A percentile compares a stretch with the other conserved stretches of the same genome.
Conservation (phyloP, 1,284 basidiomycete species). For the Phylloboletellus chloephorus region DNA sequence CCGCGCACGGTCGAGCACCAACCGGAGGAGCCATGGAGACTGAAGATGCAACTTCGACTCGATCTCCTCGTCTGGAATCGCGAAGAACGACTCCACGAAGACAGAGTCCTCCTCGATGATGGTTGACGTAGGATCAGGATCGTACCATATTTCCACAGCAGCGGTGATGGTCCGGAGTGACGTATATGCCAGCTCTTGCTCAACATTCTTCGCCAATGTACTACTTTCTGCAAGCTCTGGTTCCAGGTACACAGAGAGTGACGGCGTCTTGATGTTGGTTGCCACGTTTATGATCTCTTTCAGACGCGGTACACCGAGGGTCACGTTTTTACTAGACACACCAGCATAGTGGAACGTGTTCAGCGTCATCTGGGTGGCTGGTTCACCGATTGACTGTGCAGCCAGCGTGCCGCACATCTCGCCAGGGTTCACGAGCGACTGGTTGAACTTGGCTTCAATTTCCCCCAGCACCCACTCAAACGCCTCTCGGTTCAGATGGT, state of each 20-base stretch:
- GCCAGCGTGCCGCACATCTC: conserved; percentile 99
- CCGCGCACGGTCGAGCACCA: conserved; percentile 94
- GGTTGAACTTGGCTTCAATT: conserved; percentile 92
- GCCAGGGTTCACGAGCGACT: conserved; percentile 86
- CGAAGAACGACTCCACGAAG: conserved; percentile 99
- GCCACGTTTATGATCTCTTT: conserved; percentile 99
- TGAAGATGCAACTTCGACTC: conserved; percentile 87
- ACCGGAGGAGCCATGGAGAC: conserved; percentile 95
- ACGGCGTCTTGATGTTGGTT: conserved; percentile 97
- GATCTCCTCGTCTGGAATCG: conserved; percentile 96
- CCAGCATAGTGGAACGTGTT: conserved; percentile 99
- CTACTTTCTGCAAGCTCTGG: conserved; percentile 61
- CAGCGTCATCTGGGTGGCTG: conserved; percentile 97
- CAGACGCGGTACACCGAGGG: conserved; percentile 94
- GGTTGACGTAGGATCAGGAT: conserved; percentile 88
- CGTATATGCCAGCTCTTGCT: conserved; percentile 92
- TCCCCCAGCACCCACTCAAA: conserved; percentile 99
- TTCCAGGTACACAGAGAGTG: conserved; percentile 85
- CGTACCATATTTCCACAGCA: conserved; percentile 97
- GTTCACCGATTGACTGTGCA: conserved; percentile 98
- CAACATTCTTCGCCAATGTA: conserved; percentile 76
- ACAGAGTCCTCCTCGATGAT: conserved; percentile 95
- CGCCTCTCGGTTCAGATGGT: conserved; percentile 84
- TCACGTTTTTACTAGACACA: conserved; percentile 97
- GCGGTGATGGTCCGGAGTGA: conserved; percentile 93